A percentile compares a stretch with the other conserved stretches of the same genome.
Conservation (phyloP, 1,284 basidiomycete species). For the Rhizoctonia solani region DNA sequence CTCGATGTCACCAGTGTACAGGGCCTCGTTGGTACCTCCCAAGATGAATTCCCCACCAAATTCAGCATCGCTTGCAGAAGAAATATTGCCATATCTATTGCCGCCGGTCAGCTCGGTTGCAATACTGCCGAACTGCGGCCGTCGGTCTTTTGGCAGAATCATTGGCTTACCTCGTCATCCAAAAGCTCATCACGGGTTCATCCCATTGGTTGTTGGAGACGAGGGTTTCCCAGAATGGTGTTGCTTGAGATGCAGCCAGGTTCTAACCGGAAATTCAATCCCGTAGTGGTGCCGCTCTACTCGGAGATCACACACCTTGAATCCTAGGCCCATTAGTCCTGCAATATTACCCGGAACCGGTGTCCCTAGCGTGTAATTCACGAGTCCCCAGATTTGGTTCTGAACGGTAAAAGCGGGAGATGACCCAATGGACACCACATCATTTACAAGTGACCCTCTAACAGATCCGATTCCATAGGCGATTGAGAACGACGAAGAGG, state of each 20-base stretch:
- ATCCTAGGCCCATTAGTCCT: constrained; percentile 26
- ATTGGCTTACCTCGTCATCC: constrained; percentile 66
- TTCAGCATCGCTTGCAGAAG: constrained; percentile 55
- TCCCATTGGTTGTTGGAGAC: constrained; percentile 29
- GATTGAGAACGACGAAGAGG: constrained; percentile 65
- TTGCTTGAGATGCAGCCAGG: constrained; percentile 48
- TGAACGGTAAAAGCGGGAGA: constrained; percentile 67
- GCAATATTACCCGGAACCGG: constrained; percentile 25
- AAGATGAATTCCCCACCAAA: constrained; percentile 81
- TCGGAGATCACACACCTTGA: constrained; percentile 12
- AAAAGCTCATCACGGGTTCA: constrained; percentile 66
- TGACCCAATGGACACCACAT: constrained; percentile 65
- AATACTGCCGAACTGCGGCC: constrained; percentile 15
- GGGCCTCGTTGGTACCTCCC: constrained; percentile 66
- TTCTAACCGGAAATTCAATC: constrained; percentile 43
- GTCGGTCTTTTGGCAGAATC: neutral
- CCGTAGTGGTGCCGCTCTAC: neutral
- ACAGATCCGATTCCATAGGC: constrained; percentile 83
- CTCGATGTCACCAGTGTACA: constrained; percentile 81
- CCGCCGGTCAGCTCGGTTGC: neutral
- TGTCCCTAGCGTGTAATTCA: constrained; percentile 14
- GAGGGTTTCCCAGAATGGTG: constrained; percentile 38
- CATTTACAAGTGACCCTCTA: constrained; percentile 66
- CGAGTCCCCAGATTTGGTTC: constrained; percentile 53
- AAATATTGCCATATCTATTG: constrained; percentile 60